phyloP scores from a whole-genome alignment of 768 basidiomycete genomes.

The Phylloporus sp. region DNA sequence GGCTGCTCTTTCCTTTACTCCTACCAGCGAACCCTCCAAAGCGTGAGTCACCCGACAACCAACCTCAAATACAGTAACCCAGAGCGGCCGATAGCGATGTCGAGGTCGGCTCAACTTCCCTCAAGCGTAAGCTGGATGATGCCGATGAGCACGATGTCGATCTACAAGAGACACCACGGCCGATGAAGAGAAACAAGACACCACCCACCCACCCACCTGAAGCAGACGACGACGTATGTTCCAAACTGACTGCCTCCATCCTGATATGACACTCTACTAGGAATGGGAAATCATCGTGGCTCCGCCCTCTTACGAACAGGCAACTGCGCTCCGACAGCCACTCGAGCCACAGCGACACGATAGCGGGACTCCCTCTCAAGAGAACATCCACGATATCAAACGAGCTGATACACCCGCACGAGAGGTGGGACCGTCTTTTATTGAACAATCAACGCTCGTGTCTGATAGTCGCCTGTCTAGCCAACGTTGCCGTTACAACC shows the following conservation, averaged over 20 bases:
- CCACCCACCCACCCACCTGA: slow-evolving; percentile 34
- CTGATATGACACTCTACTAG: slow-evolving; percentile 18
- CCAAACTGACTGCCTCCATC: background rate
- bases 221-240: slow-evolving; percentile 28
- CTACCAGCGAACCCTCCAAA: slow-evolving; percentile 19
- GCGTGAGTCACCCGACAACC: slow-evolving; percentile 31
- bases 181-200: slow-evolving; percentile 39
- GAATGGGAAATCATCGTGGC: slow-evolving; percentile 33
- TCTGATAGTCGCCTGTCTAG: slow-evolving; percentile 14
- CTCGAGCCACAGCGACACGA: slow-evolving; percentile 13
- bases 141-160: slow-evolving; percentile 25
- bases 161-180: slow-evolving; percentile 27
- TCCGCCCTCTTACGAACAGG: slow-evolving; percentile 29
- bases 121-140: slow-evolving; percentile 31
- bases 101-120: slow-evolving; percentile 26
- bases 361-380: slow-evolving; percentile 1
- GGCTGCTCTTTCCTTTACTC: slow-evolving; percentile 16
- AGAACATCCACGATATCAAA: background rate
- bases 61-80: slow-evolving; percentile 27
- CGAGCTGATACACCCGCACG: slow-evolving; percentile 4
- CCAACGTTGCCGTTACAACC: slow-evolving; percentile 3
- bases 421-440: slow-evolving; percentile 13
- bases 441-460: background rate
- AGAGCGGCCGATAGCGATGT: slow-evolving; percentile 31
- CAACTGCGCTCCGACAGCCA: slow-evolving; percentile 5